Percentiles rank a stretch among this genome's conserved stretches.
Evolutionary conservation across 306 rosid genomes (phyloP).

Genomic region (Cotoneaster glaucophyllus): DNA sequence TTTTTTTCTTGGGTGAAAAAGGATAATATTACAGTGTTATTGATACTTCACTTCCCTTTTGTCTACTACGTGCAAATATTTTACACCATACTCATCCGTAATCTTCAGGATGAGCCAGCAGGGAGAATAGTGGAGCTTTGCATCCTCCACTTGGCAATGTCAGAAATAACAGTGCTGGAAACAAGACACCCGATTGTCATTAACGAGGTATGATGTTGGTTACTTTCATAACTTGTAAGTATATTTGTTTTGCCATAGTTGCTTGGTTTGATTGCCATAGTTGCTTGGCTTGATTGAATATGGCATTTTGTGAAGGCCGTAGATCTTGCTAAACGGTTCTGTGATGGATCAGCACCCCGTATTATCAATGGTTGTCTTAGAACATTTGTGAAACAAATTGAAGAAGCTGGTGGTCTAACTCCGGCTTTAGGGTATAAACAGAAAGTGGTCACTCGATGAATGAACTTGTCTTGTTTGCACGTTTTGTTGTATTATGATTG

Average conservation of each 20-base stretch:
- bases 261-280: not conserved
- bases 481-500: not conserved
- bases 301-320: slow-evolving; percentile 59
- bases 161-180: slow-evolving; percentile 66
- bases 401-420: slow-evolving; percentile 21
- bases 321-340: slow-evolving; percentile 91
- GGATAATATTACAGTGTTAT: not conserved
- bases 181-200: slow-evolving; percentile 78
- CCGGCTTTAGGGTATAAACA: slow-evolving; percentile 13
- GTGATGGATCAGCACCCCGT: slow-evolving; percentile 94
- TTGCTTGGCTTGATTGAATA: not conserved
- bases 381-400: slow-evolving; percentile 47
- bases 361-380: slow-evolving; percentile 86
- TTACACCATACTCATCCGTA: not conserved
- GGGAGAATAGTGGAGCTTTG: slow-evolving; percentile 84
- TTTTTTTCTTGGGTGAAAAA: not conserved
- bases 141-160: slow-evolving; percentile 91
- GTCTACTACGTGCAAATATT: not conserved
- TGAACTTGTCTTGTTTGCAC: not conserved
- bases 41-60: not conserved
- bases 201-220: slow-evolving; percentile 53
- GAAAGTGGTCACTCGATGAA: slow-evolving; percentile 7
- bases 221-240: not conserved
- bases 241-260: not conserved
- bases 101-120: slow-evolving; percentile 58